Evolutionary conservation across 345 rosid species (phyloP).

Genomic region (Microthlaspi erraticum): DNA sequence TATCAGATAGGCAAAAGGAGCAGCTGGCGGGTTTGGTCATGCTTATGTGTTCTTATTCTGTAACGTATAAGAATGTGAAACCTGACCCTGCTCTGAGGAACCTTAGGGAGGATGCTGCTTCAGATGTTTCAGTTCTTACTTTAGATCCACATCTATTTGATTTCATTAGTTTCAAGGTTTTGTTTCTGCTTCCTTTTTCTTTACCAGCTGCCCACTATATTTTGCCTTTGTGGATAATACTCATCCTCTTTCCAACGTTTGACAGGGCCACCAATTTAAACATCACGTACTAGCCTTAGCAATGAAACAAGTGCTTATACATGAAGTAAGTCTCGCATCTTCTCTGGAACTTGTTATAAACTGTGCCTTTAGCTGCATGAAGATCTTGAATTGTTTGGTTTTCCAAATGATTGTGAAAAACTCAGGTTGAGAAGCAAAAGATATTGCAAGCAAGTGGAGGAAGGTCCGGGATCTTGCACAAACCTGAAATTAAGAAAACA

Average conservation of each 20-base stretch:
- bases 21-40: slow-evolving; percentile 66
- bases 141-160: slow-evolving; percentile 78
- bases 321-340: slow-evolving; percentile 64
- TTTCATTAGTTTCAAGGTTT: slow-evolving; percentile 79
- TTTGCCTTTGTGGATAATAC: slow-evolving; percentile 8
- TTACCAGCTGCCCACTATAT: slow-evolving; percentile 16
- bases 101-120: slow-evolving; percentile 53
- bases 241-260: slow-evolving; percentile 42
- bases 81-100: slow-evolving; percentile 49
- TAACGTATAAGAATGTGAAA: slow-evolving; percentile 71
- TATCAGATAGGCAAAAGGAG: slow-evolving; percentile 75
- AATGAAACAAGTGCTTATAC: slow-evolving; percentile 84
- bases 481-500: slow-evolving; percentile 48
- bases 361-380: slow-evolving; percentile 10
- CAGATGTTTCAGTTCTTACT: slow-evolving; percentile 58
- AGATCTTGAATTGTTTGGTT: slow-evolving; percentile 19
- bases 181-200: slow-evolving; percentile 36
- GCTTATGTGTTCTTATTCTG: slow-evolving; percentile 72
- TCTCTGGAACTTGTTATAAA: slow-evolving; percentile 6
- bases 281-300: slow-evolving; percentile 69
- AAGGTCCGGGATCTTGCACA: slow-evolving; percentile 47
- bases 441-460: slow-evolving; percentile 71
- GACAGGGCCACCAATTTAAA: slow-evolving; percentile 64
- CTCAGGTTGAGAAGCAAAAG: slow-evolving; percentile 85
- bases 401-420: background rate